Evolutionary conservation across 495 filamentous ascomycete genomes (phyloP), one percentile per base, ranked within the genome.

Genomic region (Evernia prunastri): DNA sequence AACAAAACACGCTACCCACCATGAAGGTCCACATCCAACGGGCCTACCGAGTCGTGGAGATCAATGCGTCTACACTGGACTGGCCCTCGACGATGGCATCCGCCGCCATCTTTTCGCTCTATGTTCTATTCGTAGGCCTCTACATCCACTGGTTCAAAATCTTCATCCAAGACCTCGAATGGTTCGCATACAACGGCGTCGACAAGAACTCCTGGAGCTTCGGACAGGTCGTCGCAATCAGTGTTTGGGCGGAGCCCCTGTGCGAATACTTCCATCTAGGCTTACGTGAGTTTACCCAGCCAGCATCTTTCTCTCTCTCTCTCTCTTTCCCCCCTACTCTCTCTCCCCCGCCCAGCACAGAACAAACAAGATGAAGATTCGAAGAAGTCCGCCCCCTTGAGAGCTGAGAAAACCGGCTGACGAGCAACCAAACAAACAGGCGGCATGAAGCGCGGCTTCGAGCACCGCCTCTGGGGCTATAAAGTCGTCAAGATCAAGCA

Each of bases 221-320:
- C 29, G 68, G 68, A 23, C 68, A 70, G 51, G 35, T 70, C 4
- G 57, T 68, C 29, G 68, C 66, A 5, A 63, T 70, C 15, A 62
- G 61, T 4, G 68, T 70, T 6, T 70, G 68, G 68, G 59, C 61
- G 13, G 60, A 43, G 31, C 63, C 64, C 18, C 43, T 68, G 10
- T 51, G 40, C 43, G 68, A 70, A 59, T 70, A 66, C 27, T 43
- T 70, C n/a, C 63, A 68, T 59, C 33, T 70, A 3, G 66, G 66
- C 18, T 25, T 70, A 25, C 63, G 68, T 68, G 40, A 69, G 68
- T 60, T 36, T n/a, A n/a, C n/a, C n/a, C n/a, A 2, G 15, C 51
- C 11, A 5, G 4, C 11, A 12, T 13, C 17, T 18, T 7, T 12
- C 13, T 20, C 1, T 35, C 23, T 13, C 20, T n/a, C 4, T 17